These are phyloP conservation scores for Orbilia oligospora DNA, from an alignment of 2,329 filamentous ascomycete genomes.

Conservation along the genomic window DNA sequence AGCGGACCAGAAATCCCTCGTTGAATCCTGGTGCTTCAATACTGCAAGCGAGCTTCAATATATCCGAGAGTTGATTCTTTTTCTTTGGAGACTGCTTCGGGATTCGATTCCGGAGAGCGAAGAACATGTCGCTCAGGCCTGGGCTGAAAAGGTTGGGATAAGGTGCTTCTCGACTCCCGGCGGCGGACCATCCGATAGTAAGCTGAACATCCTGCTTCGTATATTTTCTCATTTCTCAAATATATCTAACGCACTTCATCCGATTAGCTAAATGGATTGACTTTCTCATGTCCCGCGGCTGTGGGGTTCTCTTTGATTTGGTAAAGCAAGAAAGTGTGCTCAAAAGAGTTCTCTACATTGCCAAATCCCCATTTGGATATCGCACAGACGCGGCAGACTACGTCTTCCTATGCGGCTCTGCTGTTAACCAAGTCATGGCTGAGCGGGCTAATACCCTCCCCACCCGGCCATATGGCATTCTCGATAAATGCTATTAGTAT, in stretches of 20 bases:
- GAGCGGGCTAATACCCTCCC: constrained; percentile 55
- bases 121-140: constrained; percentile 47
- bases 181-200: constrained; percentile 48
- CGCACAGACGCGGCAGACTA: constrained; percentile 57
- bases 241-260: not conserved
- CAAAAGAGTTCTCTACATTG: constrained; percentile 55
- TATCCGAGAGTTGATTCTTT: constrained; percentile 55
- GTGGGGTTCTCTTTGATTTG: constrained; percentile 56
- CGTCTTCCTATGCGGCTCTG: constrained; percentile 57
- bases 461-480: constrained; percentile 52
- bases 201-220: not conserved
- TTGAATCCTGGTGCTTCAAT: constrained; percentile 60
- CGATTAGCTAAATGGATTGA: constrained; percentile 56
- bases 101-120: constrained; percentile 54
- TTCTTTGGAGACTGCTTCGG: constrained; percentile 50
- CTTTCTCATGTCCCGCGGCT: constrained; percentile 56
- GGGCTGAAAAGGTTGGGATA: constrained; percentile 56
- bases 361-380: constrained; percentile 58
- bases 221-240: not conserved
- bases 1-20: constrained; percentile 59
- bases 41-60: constrained; percentile 57
- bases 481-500: constrained; percentile 45
- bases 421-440: constrained; percentile 54
- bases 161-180: constrained; percentile 44
- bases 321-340: constrained; percentile 53